Conservation (phyloP, 495 filamentous ascomycete genomes). For the Penicillium goetzii region DNA sequence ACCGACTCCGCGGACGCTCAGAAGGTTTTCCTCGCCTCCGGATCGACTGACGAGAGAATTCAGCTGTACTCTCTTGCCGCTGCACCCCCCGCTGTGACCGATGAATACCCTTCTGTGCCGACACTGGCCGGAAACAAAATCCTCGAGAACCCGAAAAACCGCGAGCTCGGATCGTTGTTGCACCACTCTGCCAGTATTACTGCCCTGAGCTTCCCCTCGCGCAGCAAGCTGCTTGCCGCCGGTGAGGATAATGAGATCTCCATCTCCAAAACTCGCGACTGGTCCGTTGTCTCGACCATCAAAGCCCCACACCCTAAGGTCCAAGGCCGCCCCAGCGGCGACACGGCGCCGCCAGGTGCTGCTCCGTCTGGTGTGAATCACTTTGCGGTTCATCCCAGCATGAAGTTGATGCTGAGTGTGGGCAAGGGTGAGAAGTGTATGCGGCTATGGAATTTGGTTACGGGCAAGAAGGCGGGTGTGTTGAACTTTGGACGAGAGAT, state of each 20-base stretch:
- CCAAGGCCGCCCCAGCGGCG: constrained; percentile 81
- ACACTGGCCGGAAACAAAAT: constrained; percentile 69
- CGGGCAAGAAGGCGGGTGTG: constrained; percentile 91
- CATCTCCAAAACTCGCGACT: constrained; percentile 84
- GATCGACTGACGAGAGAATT: constrained; percentile 89
- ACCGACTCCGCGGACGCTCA: constrained; percentile 55
- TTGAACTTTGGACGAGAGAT: constrained; percentile 76
- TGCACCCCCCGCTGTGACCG: constrained; percentile 54
- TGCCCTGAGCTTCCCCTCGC: constrained; percentile 77
- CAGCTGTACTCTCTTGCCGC: constrained; percentile 92
- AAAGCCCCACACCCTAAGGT: constrained; percentile 87
- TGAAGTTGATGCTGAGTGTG: constrained; percentile 94
- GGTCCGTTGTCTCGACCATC: constrained; percentile 85
- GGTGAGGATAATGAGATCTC: constrained; percentile 88
- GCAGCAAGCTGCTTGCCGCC: constrained; percentile 81
- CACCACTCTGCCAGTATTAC: constrained; percentile 85
- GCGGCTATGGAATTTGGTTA: constrained; percentile 95
- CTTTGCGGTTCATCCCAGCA: constrained; percentile 92
- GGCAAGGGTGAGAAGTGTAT: constrained; percentile 86
- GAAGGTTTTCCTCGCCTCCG: constrained; percentile 85
- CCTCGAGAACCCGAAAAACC: constrained; percentile 81
- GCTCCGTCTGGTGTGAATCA: constrained; percentile 91
- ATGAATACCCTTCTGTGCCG: constrained; percentile 55
- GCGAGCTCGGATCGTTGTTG: constrained; percentile 81
- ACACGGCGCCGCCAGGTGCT: constrained; percentile 82